Base-by-base conservation (phyloP, 2,329 filamentous ascomycete species). In the Huntiella bhutanensis region DNA sequence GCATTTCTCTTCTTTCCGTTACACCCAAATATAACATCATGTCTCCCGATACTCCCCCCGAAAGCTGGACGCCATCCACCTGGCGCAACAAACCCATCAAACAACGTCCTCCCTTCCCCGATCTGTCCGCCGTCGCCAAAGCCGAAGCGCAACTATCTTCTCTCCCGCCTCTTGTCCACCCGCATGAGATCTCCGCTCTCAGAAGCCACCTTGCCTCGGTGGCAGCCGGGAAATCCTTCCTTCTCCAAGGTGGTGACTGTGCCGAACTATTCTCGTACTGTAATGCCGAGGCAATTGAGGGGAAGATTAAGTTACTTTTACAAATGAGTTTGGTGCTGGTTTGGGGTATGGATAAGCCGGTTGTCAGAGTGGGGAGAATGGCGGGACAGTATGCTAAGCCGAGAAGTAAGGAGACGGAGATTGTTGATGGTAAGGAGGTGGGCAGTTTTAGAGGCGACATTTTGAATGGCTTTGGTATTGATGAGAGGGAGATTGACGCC, bases 261-360 rank as follows among this genome's bases (percentile, higher is more conserved):
- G 91, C 91, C 12, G 91, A 98, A 66, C 73, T 96, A 7, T 98
- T 98, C 57, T 85, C 91, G 62, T 98, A 98, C 68, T 98, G 91
- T 63, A 79, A 82, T 55, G 80, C 86, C 59, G 73, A 74, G 11
- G 81, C 82, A 53, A 95, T 98, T 54, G 86, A 96, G 64, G 81
- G 84, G 52, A 98, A 96, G 69, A 85, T 96, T 62, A 96, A 96
- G 65, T 74, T 98, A 19, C 72, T 98, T 28, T 68, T 98, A 50
- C 91, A 98, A 65, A 96, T 98, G 88, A 93, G 84, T 53, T 66
- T 98, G 54, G 84, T 98, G 1, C 70, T 98, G 50, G 87, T 96
- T 60, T 95, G 87, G 80, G 91, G 84, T 54, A 71, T 70, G 49
- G 69, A 72, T 63, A 77, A 77, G 64, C 82, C 83, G 4, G 86